phyloP scores from a whole-genome alignment of 257 asterid genomes.

The Henckelia pumila region DNA sequence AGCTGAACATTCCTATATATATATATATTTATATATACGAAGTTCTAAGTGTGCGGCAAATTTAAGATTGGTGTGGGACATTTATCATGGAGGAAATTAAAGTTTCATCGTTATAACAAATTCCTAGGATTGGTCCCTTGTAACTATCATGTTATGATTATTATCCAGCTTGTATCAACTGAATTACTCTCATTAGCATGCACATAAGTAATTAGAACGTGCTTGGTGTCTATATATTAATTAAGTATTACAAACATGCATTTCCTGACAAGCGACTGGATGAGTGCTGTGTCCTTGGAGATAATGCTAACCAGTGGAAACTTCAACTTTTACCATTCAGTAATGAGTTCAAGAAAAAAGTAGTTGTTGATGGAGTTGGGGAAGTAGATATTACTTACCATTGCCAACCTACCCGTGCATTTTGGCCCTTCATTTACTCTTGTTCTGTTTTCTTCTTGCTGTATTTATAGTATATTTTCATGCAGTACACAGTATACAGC shows the following conservation, averaged over 20 bases:
- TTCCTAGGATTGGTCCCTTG: neutral
- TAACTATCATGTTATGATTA: neutral
- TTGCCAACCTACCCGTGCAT: constrained; percentile 57
- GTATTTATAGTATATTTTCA: constrained; percentile 35
- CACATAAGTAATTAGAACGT: neutral
- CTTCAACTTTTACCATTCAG: neutral
- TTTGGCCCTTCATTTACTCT: constrained; percentile 54
- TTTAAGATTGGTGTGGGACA: neutral
- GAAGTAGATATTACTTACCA: constrained; percentile 24
- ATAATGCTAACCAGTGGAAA: constrained; percentile 19
- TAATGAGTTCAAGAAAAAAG: constrained; percentile 23
- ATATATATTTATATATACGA: too few relatives aligned
- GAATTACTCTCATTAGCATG: neutral
- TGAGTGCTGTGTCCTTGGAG: constrained; percentile 12
- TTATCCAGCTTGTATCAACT: neutral
- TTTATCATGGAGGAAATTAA: neutral
- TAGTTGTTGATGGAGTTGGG: constrained; percentile 9
- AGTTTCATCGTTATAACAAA: neutral
- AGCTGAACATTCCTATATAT: too few relatives aligned
- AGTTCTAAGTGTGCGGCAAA: too few relatives aligned
- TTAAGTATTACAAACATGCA: neutral
- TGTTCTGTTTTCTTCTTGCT: constrained; percentile 1
- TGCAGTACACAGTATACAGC: neutral
- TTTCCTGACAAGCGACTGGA: neutral
- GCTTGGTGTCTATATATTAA: neutral